Percentiles rank a stretch among this genome's conserved stretches.
Evolutionary conservation across 768 basidiomycete genomes (phyloP).

Genomic region (Lanmaoa pseudosensibilis): DNA sequence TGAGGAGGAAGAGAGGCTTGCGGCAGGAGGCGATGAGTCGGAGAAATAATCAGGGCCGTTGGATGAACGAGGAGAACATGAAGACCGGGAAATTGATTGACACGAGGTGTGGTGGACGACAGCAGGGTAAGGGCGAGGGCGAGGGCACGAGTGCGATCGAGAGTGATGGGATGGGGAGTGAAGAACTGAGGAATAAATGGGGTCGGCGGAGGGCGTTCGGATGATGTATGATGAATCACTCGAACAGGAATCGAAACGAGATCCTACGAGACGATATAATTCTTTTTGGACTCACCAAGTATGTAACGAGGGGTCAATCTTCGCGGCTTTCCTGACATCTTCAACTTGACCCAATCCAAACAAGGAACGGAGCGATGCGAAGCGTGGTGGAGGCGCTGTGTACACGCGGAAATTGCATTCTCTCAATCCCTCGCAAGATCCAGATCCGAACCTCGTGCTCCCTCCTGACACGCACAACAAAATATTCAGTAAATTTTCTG

Average conservation of each 20-base stretch:
- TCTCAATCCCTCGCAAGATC: no score
- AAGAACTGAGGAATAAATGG: slow-evolving; percentile 31
- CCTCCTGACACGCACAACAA: no score
- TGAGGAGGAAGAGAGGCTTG: slow-evolving; percentile 33
- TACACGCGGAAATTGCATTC: slow-evolving; percentile 30
- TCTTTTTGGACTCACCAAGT: slow-evolving; percentile 23
- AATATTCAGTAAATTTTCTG: no score
- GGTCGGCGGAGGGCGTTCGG: slow-evolving; percentile 29
- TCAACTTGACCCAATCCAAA: slow-evolving; percentile 13
- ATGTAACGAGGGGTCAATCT: slow-evolving; percentile 27
- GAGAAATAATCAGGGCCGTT: slow-evolving; percentile 43
- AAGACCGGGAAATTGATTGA: slow-evolving; percentile 38
- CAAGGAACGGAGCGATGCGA: slow-evolving; percentile 16
- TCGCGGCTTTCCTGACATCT: slow-evolving; percentile 29
- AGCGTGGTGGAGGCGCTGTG: slow-evolving; percentile 23
- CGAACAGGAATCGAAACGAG: slow-evolving; percentile 19
- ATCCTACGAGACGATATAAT: slow-evolving; percentile 16
- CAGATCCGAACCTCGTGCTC: no score
- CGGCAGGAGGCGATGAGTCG: slow-evolving; percentile 41
- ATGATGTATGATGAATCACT: slow-evolving; percentile 25
- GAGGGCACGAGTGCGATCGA: slow-evolving; percentile 34
- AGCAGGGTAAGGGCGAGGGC: slow-evolving; percentile 38
- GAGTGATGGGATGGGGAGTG: slow-evolving; percentile 29
- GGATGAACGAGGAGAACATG: slow-evolving; percentile 51
- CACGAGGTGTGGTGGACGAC: slow-evolving; percentile 49